Evolutionary conservation across 228 moss, liverwort and hornwort genomes (phyloP).

Genomic region (Sphagnum fallax): DNA sequence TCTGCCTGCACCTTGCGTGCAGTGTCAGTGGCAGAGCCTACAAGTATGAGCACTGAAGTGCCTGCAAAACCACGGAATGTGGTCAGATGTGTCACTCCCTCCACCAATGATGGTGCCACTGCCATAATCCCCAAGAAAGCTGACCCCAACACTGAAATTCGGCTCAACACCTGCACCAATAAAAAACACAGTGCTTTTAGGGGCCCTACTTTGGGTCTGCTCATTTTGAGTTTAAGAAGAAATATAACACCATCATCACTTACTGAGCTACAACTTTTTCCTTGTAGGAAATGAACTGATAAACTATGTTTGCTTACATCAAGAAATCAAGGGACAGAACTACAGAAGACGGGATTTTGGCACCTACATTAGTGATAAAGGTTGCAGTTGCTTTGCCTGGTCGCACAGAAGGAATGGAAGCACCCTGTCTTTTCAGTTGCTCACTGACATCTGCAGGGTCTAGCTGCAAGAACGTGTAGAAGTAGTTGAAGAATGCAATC

Average conservation of each 20-base stretch:
- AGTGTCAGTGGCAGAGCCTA: conserved; percentile 74
- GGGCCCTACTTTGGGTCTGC: too few relatives aligned
- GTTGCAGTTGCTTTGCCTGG: conserved; percentile 73
- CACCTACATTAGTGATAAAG: conserved; percentile 52
- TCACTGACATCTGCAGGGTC: conserved; percentile 86
- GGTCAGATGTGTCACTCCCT: conserved; percentile 76
- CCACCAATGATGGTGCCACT: conserved; percentile 66
- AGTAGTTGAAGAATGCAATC: conserved; percentile 74
- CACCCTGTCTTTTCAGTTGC: conserved; percentile 81
- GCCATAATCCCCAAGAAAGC: conserved; percentile 79
- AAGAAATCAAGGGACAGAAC: too few relatives aligned
- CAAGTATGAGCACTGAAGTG: conserved; percentile 70
- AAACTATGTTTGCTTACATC: too few relatives aligned
- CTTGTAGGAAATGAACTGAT: too few relatives aligned
- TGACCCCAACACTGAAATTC: conserved; percentile 80
- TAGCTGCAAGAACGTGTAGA: conserved; percentile 62
- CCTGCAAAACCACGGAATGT: conserved; percentile 82
- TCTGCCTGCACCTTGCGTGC: conserved; percentile 79
- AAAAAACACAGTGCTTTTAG: too few relatives aligned
- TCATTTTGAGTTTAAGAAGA: too few relatives aligned
- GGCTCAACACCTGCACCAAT: conserved; percentile 39
- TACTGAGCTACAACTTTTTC: too few relatives aligned
- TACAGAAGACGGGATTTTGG: too few relatives aligned
- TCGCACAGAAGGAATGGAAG: conserved; percentile 76
- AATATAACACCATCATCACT: too few relatives aligned